Conservation (phyloP, 768 basidiomycete genomes). For the Dentipellis fragilis region DNA sequence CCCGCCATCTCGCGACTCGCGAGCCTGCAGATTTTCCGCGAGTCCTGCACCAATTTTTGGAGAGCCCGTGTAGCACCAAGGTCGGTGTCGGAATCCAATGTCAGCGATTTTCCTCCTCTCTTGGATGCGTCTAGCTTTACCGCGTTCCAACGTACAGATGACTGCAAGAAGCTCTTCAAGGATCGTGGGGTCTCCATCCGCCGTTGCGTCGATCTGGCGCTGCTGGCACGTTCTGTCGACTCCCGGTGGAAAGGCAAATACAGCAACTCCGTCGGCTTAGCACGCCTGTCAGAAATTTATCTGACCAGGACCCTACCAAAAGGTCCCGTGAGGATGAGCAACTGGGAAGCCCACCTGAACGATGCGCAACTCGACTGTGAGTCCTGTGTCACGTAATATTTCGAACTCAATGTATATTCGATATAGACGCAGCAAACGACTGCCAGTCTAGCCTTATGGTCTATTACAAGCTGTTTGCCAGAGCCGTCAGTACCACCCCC, state of each 20-base stretch:
- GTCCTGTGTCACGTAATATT: conserved; percentile 16
- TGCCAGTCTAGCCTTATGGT: conserved; percentile 53
- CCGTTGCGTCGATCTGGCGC: conserved; percentile 58
- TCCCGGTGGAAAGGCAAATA: conserved; percentile 66
- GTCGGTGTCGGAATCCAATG: conserved; percentile 70
- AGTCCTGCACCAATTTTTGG: conserved; percentile 41
- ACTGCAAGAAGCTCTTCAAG: conserved; percentile 54
- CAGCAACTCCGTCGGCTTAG: conserved; percentile 46
- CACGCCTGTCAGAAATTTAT: conserved; percentile 56
- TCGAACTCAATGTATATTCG: conserved; percentile 7
- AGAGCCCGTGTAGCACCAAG: conserved; percentile 46
- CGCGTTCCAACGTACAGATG: conserved; percentile 32
- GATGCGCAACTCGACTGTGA: conserved; percentile 48
- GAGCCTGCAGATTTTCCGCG: conserved; percentile 7
- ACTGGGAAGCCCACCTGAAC: conserved; percentile 53
- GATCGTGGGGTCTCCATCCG: conserved; percentile 30
- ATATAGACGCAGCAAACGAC: conserved; percentile 62
- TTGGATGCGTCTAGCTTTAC: not conserved
- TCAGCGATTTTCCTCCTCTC: conserved; percentile 16
- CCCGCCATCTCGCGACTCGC: too few relatives aligned
- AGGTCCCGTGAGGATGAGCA: conserved; percentile 50
- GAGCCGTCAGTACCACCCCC: conserved; percentile 31
- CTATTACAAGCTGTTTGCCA: conserved; percentile 34
- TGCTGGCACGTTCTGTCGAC: conserved; percentile 63
- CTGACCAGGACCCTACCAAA: conserved; percentile 43